Evolutionary conservation across 2,329 filamentous ascomycete species (phyloP), one percentile per base, ranked within the genome.

Genomic region (Paecilomyces sp.): DNA sequence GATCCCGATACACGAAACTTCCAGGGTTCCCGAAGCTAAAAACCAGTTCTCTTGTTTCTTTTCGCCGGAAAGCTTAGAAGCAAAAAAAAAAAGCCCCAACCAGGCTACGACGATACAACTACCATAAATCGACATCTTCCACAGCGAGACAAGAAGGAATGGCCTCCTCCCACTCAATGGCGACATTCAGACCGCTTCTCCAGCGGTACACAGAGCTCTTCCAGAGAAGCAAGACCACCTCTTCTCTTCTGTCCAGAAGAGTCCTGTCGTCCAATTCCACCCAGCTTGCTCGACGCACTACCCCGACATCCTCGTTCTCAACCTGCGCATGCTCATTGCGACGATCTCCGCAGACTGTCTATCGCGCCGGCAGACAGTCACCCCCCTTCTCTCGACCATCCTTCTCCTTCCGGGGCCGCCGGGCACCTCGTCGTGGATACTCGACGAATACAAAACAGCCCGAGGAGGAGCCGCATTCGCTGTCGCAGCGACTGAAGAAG

Each of bases 401-500:
- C 41, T 22, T 47, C 57, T 18, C 25, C 28, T 31, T 62, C 50
- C 67, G 67, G 31, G 67, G 68, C 51, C 68, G 66, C 51, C 68
- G 66, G 57, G 70, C 73, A 68, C 28, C 65, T 64, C 59, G 65
- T 60, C 56, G 47, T 61, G 60, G 61, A 34, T 60, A 57, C 54
- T 50, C 63, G 52, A 60, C 66, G 25, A 57, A 65, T 25, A 57
- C 65, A 24, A 60, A 64, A 25, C 60, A 67, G 41, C 55, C 66
- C 13, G 54, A 67, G 33, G 55, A 63, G 12, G 62, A 76, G 62
- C 62, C 79, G 9, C 75, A 79, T 12, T 84, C 86, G 7, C 74
- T 94, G 51, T 88, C 87, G 1, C 86, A 86, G 63, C 84, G 88
- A 28, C 79, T 97, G 71, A 92, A 88, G 75, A 91, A 90, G 71